A percentile compares a stretch with the other conserved stretches of the same genome.
Conservation (phyloP, 306 rosid species). For the Rosa rugosa region DNA sequence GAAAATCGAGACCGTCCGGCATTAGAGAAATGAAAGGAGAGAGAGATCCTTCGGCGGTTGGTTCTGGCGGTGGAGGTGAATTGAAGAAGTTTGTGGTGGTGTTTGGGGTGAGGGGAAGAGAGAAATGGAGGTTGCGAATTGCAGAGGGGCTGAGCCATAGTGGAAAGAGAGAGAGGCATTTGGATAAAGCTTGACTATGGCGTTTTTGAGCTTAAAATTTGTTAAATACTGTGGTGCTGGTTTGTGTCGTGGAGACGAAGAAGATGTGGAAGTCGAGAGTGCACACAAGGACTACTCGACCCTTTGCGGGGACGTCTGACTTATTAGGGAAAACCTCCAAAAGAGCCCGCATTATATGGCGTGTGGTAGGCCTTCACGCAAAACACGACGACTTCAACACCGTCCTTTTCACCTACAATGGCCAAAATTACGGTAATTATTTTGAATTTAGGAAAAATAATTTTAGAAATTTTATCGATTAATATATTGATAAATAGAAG, state of each 20-base stretch:
- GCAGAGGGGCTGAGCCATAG: slow-evolving; percentile 57
- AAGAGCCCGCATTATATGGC: not conserved
- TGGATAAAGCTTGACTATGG: not conserved
- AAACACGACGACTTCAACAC: slow-evolving; percentile 16
- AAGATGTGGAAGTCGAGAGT: slow-evolving; percentile 19
- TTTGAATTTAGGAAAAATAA: too few species aligned
- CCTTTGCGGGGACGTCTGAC: not conserved
- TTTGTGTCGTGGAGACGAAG: slow-evolving; percentile 2
- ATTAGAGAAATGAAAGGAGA: slow-evolving; percentile 18
- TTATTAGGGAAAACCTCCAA: not conserved
- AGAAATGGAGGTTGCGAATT: slow-evolving; percentile 29
- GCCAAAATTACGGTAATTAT: not conserved
- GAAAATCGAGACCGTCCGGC: slow-evolving; percentile 27
- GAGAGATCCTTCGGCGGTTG: slow-evolving; percentile 13
- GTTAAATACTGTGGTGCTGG: not conserved
- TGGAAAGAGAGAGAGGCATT: slow-evolving; percentile 15
- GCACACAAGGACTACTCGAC: not conserved
- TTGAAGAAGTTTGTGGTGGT: slow-evolving; percentile 17
- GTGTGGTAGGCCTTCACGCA: slow-evolving; percentile 16
- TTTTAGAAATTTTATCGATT: too few species aligned
- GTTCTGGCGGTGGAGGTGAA: slow-evolving; percentile 15
- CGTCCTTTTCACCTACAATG: slow-evolving; percentile 21
- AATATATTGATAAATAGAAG: too few species aligned
- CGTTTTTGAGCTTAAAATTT: not conserved
- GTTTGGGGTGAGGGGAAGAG: slow-evolving; percentile 31